A percentile compares a stretch with the other conserved stretches of the same genome.
Conservation (phyloP, 2,329 filamentous ascomycete species). For the Claviceps fusiformis region DNA sequence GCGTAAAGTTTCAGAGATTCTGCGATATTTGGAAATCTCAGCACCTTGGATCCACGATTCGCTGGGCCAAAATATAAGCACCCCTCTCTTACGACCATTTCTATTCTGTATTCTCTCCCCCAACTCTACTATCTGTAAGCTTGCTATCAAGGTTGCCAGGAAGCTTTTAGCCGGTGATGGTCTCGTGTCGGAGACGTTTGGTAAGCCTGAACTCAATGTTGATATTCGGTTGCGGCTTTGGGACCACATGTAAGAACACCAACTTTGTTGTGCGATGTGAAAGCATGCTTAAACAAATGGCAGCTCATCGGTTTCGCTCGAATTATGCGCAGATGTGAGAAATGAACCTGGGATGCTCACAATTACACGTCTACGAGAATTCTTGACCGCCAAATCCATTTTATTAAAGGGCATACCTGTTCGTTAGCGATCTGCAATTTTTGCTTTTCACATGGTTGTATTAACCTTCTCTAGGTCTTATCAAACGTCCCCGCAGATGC, state of each 20-base stretch:
- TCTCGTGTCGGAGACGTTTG: slow-evolving; percentile 15
- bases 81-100: slow-evolving; percentile 34
- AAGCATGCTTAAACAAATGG: background rate
- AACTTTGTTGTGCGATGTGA: background rate
- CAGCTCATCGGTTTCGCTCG: slow-evolving; percentile 26
- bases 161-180: slow-evolving; percentile 27
- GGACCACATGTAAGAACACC: slow-evolving; percentile 34
- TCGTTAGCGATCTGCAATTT: slow-evolving; percentile 9
- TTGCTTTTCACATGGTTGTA: background rate
- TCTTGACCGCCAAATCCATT: slow-evolving; percentile 40
- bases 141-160: slow-evolving; percentile 33
- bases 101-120: slow-evolving; percentile 40
- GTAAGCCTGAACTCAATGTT: slow-evolving; percentile 12
- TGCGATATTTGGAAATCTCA: slow-evolving; percentile 42
- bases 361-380: slow-evolving; percentile 37
- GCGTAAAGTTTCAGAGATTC: slow-evolving; percentile 21
- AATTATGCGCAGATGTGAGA: slow-evolving; percentile 35
- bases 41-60: slow-evolving; percentile 18
- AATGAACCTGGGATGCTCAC: slow-evolving; percentile 28
- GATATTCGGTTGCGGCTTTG: slow-evolving; percentile 31
- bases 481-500: slow-evolving; percentile 40
- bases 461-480: slow-evolving; percentile 31
- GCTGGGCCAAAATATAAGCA: slow-evolving; percentile 11
- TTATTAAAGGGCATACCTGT: slow-evolving; percentile 38
- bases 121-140: slow-evolving; percentile 33